These are phyloP conservation scores for Aspergillus latus DNA, from an alignment of 2,329 filamentous ascomycete species.

Conservation along the genomic window DNA sequence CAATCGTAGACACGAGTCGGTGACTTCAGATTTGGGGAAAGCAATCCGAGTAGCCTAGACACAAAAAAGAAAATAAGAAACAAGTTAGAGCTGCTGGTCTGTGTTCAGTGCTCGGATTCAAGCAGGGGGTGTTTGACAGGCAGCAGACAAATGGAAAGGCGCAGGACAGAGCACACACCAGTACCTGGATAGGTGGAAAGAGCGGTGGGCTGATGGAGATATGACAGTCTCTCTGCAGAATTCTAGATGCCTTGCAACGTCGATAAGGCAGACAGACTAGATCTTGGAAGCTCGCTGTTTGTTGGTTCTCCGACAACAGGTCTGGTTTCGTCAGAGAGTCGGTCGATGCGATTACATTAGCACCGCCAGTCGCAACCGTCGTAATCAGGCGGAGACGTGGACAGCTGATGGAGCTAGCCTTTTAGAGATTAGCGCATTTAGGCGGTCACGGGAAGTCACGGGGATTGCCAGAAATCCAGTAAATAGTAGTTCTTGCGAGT, in stretches of 20 bases:
- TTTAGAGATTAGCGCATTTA: constrained; percentile 27
- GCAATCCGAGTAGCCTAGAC: constrained; percentile 24
- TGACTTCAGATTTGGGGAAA: constrained; percentile 25
- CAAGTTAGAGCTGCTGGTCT: constrained; percentile 17
- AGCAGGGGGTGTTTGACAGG: constrained; percentile 20
- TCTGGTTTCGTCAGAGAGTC: constrained; percentile 13
- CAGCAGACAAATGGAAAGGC: constrained; percentile 17
- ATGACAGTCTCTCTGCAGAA: background rate
- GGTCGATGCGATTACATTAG: constrained; percentile 14
- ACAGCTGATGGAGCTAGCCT: constrained; percentile 28
- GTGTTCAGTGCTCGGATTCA: constrained; percentile 9
- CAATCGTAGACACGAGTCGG: background rate
- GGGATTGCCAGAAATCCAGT: background rate
- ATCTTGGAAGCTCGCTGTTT: constrained; percentile 5
- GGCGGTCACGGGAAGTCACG: constrained; percentile 30
- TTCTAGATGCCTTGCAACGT: constrained; percentile 10
- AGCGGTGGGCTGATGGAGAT: constrained; percentile 21
- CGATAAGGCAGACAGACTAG: background rate
- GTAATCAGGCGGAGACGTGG: constrained; percentile 23
- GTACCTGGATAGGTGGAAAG: constrained; percentile 20
- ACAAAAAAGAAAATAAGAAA: constrained; percentile 16
- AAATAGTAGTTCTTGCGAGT: background rate
- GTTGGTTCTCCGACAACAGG: background rate
- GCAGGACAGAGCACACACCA: constrained; percentile 16
- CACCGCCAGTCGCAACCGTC: constrained; percentile 22